Conservation (phyloP, 768 basidiomycete species). For the Lanmaoa pseudosensibilis region DNA sequence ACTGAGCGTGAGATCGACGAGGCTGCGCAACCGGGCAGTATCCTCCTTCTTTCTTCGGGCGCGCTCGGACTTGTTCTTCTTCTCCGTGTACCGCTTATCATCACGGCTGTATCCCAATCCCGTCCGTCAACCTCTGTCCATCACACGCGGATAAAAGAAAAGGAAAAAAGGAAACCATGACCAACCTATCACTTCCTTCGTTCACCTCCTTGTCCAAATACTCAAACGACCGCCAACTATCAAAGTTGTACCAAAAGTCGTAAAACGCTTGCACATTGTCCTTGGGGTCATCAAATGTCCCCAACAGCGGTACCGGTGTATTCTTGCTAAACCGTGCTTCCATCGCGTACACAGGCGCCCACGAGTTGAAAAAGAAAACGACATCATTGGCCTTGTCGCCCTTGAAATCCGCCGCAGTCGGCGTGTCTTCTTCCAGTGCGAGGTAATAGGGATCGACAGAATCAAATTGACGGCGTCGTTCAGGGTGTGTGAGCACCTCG, state of each 20-base stretch:
- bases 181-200: constrained; percentile 92
- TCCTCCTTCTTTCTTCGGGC: constrained; percentile 97
- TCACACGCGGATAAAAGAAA: not conserved
- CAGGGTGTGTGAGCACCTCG: constrained; percentile 84
- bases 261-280: constrained; percentile 90
- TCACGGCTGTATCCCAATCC: constrained; percentile 64
- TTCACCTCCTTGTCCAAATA: constrained; percentile 98
- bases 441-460: constrained; percentile 84
- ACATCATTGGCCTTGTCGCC: constrained; percentile 42
- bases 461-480: constrained; percentile 93
- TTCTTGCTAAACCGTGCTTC: constrained; percentile 90
- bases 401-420: constrained; percentile 62
- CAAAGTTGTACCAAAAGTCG: constrained; percentile 99
- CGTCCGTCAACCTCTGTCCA: constrained; percentile 11
- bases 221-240: constrained; percentile 97
- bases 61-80: constrained; percentile 98
- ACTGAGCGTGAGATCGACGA: constrained; percentile 84
- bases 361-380: constrained; percentile 67
- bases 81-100: constrained; percentile 98
- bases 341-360: constrained; percentile 82
- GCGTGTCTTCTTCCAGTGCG: constrained; percentile 75
- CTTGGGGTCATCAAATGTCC: constrained; percentile 68
- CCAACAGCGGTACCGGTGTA: constrained; percentile 83
- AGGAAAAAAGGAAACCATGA: constrained; percentile 8
- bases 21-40: constrained; percentile 78